A percentile compares a stretch with the other conserved stretches of the same genome.
These are phyloP conservation scores for Leptodontidium sp. DNA, from an alignment of 2,329 filamentous ascomycete genomes.

Conservation along the genomic window DNA sequence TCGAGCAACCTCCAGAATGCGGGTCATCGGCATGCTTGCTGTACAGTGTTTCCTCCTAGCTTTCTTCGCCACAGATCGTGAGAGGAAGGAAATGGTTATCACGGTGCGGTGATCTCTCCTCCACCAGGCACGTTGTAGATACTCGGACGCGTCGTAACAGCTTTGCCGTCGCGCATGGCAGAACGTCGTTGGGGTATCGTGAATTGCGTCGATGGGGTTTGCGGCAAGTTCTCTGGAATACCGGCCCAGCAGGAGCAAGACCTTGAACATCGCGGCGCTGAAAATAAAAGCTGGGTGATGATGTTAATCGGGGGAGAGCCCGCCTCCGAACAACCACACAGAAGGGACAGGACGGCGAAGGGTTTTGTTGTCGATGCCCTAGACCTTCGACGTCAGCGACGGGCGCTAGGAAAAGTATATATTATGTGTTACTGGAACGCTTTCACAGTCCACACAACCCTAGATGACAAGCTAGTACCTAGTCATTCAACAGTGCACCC, in stretches of 20 bases:
- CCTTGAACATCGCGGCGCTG: constrained; percentile 7
- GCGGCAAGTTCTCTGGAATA: background rate
- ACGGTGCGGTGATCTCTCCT: background rate
- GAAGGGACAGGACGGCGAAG: background rate
- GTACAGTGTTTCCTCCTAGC: background rate
- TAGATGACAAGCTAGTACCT: too few relatives aligned
- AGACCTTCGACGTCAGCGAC: constrained; percentile 4
- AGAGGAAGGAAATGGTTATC: too few relatives aligned
- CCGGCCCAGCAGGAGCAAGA: constrained; percentile 3
- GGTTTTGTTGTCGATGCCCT: background rate
- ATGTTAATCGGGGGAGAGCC: constrained; percentile 9
- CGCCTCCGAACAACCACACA: constrained; percentile 15
- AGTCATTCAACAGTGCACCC: too few relatives aligned
- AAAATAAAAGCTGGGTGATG: background rate
- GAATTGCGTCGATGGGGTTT: background rate
- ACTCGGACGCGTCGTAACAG: constrained; percentile 9
- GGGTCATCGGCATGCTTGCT: constrained; percentile 18
- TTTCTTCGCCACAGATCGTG: background rate
- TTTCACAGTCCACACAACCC: too few relatives aligned
- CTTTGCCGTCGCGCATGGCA: constrained; percentile 13
- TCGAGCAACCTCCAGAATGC: constrained; percentile 8
- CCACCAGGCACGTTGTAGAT: background rate
- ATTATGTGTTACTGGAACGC: too few relatives aligned
- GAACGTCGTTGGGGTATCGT: background rate
- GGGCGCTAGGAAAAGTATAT: background rate